Evolutionary conservation across 345 rosid species (phyloP).

Genomic region (Rhodamnia rubescens): DNA sequence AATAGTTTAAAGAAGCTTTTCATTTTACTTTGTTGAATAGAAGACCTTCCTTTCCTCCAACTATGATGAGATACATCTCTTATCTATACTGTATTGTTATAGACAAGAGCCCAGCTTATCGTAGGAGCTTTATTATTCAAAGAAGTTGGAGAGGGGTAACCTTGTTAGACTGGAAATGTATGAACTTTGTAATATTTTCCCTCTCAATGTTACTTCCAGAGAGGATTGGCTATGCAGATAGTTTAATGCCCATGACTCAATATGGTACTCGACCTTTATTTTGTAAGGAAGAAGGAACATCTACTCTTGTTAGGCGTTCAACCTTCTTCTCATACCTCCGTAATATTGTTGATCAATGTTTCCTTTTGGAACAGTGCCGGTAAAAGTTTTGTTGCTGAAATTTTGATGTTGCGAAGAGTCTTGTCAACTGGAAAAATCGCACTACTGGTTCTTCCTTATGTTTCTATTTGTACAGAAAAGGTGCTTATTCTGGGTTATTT

Average conservation of each 20-base stretch:
- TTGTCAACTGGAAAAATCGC: constrained; percentile 77
- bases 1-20: background rate
- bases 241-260: background rate
- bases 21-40: background rate
- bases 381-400: constrained; percentile 97
- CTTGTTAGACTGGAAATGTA: background rate
- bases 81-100: background rate
- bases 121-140: background rate
- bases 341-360: constrained; percentile 10
- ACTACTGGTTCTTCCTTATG: constrained; percentile 93
- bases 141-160: background rate
- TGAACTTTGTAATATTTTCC: background rate
- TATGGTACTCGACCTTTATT: background rate
- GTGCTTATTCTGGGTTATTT: constrained; percentile 18
- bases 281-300: background rate
- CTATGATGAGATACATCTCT: background rate
- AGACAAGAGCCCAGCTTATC: background rate
- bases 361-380: constrained; percentile 60
- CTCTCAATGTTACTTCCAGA: background rate
- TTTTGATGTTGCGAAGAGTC: constrained; percentile 87
- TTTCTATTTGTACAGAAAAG: constrained; percentile 94
- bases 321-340: background rate
- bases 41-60: background rate
- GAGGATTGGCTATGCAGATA: background rate
- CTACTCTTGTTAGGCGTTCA: background rate